These are phyloP conservation scores for Podila verticillata DNA, from an alignment of 192 early-diverging fungal genomes.

Conservation along the genomic window DNA sequence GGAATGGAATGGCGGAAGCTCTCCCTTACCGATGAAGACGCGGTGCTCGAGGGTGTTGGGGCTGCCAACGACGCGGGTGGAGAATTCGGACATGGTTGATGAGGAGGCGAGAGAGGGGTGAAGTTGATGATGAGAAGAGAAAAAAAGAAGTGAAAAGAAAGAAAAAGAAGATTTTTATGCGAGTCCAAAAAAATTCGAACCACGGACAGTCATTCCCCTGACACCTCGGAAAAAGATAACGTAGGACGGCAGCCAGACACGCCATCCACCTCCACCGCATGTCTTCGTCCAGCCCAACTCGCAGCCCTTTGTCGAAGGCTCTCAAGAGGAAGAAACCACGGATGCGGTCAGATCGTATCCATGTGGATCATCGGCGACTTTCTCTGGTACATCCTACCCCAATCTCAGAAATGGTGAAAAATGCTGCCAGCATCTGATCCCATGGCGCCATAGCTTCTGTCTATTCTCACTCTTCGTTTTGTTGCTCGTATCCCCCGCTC, in stretches of 20 bases:
- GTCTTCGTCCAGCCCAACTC: too few relatives aligned
- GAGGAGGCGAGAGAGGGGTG: slow-evolving; percentile 9
- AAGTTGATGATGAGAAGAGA: neutral
- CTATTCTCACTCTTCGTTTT: too few relatives aligned
- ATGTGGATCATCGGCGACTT: too few relatives aligned
- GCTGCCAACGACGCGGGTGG: slow-evolving; percentile 85
- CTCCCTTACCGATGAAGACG: slow-evolving; percentile 80
- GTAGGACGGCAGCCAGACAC: too few relatives aligned
- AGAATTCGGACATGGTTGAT: slow-evolving; percentile 70
- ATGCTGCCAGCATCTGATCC: neutral
- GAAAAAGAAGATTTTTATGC: slow-evolving; percentile 11
- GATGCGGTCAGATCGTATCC: too few relatives aligned
- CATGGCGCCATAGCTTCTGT: neutral
- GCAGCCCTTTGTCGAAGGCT: too few relatives aligned
- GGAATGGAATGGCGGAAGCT: too few relatives aligned
- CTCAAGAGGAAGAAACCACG: too few relatives aligned
- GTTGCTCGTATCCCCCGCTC: too few relatives aligned
- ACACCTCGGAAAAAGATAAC: neutral
- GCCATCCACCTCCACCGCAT: too few relatives aligned
- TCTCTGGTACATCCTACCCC: too few relatives aligned
- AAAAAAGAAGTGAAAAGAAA: slow-evolving; percentile 10
- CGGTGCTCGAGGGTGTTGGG: slow-evolving; percentile 91
- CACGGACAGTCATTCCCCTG: neutral
- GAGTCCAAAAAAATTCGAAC: neutral
- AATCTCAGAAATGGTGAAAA: too few relatives aligned